Conservation (phyloP, 805 yeast genomes). For the Starmerella floris region DNA sequence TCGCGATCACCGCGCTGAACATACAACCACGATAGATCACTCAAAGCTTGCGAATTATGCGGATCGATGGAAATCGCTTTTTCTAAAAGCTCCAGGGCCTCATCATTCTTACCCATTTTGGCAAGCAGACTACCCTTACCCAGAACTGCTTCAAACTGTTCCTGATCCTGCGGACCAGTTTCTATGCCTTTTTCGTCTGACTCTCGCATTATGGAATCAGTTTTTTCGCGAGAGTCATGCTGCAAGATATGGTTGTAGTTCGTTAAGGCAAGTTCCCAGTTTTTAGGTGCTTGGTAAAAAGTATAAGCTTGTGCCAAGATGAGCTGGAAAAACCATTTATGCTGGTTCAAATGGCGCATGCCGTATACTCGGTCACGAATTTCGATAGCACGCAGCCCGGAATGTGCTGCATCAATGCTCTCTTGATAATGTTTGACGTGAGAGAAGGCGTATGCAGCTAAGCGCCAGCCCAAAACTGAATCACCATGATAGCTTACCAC, state of each 20-base stretch:
- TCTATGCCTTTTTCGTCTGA: slow-evolving; percentile 30
- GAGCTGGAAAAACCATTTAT: slow-evolving; percentile 44
- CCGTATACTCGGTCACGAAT: slow-evolving; percentile 36
- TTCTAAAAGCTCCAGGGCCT: slow-evolving; percentile 42
- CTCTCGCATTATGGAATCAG: too few relatives aligned
- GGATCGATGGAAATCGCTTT: slow-evolving; percentile 40
- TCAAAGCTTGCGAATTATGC: slow-evolving; percentile 43
- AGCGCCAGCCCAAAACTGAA: slow-evolving; percentile 50
- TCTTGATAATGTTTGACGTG: slow-evolving; percentile 49
- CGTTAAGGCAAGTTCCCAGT: slow-evolving; percentile 58
- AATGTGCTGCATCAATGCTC: slow-evolving; percentile 47
- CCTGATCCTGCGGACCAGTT: background rate
- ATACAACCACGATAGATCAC: slow-evolving; percentile 70
- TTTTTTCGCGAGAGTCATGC: too few relatives aligned
- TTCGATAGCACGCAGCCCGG: slow-evolving; percentile 40
- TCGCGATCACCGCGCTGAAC: slow-evolving; percentile 35
- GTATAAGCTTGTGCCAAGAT: slow-evolving; percentile 66
- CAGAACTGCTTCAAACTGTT: slow-evolving; percentile 42
- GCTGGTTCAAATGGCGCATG: slow-evolving; percentile 28
- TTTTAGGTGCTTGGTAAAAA: slow-evolving; percentile 80
- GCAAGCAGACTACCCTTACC: slow-evolving; percentile 72
- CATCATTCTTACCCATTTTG: slow-evolving; percentile 44
- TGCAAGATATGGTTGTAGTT: slow-evolving; percentile 53
- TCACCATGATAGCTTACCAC: slow-evolving; percentile 4
- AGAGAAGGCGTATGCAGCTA: slow-evolving; percentile 47